Conservation (phyloP, 176 grass and related monocot genomes). For the Zizania latifolia region DNA sequence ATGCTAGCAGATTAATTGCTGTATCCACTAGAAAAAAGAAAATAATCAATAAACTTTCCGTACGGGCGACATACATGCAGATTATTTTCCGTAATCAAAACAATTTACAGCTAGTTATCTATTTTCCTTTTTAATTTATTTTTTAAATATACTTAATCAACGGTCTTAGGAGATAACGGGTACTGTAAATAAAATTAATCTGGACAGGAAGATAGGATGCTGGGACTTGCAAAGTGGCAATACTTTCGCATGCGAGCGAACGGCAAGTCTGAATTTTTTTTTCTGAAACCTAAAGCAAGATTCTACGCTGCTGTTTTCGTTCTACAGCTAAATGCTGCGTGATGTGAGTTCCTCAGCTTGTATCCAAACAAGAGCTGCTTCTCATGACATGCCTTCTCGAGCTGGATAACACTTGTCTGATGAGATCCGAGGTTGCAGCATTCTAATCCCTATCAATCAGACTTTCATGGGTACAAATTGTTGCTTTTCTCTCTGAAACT, state of each 20-base stretch:
- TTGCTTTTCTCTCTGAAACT: background rate
- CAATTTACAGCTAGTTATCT: too few relatives aligned
- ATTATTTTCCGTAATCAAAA: too few relatives aligned
- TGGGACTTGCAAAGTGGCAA: background rate
- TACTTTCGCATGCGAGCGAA: background rate
- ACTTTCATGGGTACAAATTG: background rate
- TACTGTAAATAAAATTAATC: too few relatives aligned
- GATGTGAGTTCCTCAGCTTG: background rate
- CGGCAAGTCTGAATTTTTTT: constrained; percentile 28
- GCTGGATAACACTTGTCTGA: constrained; percentile 3
- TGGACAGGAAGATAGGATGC: background rate
- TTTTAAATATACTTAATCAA: too few relatives aligned
- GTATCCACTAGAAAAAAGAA: too few relatives aligned
- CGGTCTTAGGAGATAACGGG: too few relatives aligned
- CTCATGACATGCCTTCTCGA: background rate
- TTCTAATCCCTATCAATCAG: background rate
- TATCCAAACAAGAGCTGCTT: background rate
- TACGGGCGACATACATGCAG: too few relatives aligned
- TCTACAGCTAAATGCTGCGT: background rate
- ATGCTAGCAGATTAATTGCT: too few relatives aligned
- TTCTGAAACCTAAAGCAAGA: background rate
- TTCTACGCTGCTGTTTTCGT: background rate
- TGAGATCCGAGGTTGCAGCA: background rate
- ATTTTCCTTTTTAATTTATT: too few relatives aligned
- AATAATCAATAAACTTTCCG: too few relatives aligned